phyloP scores from a whole-genome alignment of 257 asterid species.

The Fraxinus americana region DNA sequence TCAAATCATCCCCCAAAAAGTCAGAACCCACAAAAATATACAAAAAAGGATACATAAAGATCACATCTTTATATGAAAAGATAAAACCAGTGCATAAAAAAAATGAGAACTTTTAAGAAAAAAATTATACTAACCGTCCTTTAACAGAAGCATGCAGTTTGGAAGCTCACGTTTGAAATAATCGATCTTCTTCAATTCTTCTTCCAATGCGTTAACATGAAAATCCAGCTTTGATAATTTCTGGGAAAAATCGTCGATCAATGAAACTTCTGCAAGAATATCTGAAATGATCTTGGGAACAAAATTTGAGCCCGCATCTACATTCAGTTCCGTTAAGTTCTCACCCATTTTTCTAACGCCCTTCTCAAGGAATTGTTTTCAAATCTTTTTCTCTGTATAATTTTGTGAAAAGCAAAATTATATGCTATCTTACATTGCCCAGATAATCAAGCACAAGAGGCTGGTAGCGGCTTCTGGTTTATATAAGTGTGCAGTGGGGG shows the following conservation, averaged over 20 bases:
- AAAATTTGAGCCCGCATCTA: slow-evolving; percentile 28
- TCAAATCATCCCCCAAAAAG: background rate
- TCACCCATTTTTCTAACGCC: slow-evolving; percentile 29
- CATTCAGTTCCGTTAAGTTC: slow-evolving; percentile 35
- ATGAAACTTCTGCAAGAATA: slow-evolving; percentile 38
- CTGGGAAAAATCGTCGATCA: slow-evolving; percentile 27
- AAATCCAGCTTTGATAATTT: slow-evolving; percentile 27
- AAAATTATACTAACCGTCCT: slow-evolving; percentile 34
- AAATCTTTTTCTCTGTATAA: slow-evolving; percentile 6
- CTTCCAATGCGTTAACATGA: slow-evolving; percentile 27
- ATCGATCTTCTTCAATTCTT: slow-evolving; percentile 34
- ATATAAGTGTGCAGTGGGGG: slow-evolving; percentile 30
- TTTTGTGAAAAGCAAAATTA: background rate
- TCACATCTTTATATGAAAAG: background rate
- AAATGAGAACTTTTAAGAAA: background rate
- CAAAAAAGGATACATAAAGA: background rate
- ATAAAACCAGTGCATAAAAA: background rate
- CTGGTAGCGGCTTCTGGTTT: slow-evolving; percentile 18
- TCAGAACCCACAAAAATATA: background rate
- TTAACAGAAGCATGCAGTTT: slow-evolving; percentile 32
- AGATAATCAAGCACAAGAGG: slow-evolving; percentile 25
- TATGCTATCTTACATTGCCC: background rate
- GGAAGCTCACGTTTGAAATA: slow-evolving; percentile 40
- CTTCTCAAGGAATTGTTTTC: background rate
- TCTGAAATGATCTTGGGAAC: slow-evolving; percentile 42